Base-by-base conservation (phyloP, 2,329 filamentous ascomycete species). In the Aspergillus ibericus region DNA sequence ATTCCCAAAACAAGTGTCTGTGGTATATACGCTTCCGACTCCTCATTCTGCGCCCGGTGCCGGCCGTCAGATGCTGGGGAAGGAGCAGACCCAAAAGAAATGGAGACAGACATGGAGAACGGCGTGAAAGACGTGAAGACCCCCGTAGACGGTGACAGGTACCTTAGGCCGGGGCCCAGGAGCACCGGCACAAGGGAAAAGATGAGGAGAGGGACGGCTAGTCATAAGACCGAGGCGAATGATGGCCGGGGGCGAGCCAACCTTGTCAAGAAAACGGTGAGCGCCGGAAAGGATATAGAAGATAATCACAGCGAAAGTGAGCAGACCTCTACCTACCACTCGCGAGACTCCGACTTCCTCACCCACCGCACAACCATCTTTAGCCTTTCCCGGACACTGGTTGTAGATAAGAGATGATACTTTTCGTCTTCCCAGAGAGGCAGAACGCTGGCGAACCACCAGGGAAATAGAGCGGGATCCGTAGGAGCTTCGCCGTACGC, bases 351-450 rank as follows among this genome's bases (percentile, higher is more conserved):
- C 75, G 91, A 87, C 69, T 88, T 84, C 58, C 84, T 77, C 60
- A 93, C 88, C 92, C 92, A 96, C 40, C 78, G 78, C 52, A 88
- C 90, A 60, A 90, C 91, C 51, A 96, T 88, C 78, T 96, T 96
- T 56, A 96, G 75, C 57, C 93, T 81, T 68, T 92, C 87, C 59
- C 93, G 82, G 4, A 96, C 91, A 64, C 90, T 93, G 3, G 82
- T 87, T 5, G 88, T 89, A 12, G 81, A 81, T 13, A 97, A 77
- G 18, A 97, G 77, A 12, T 83, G 81, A 65, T 96, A 96, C 71
- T 93, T 96, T 67, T 95, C 89, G 27, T 86, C 79, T 25, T 95
- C 90, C 13, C 84, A 83, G 36, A 95, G 86, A 0, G 92, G 92
- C 12, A 96, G 75, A 18, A 95, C 87, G 68, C 86, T 91, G 9